These are phyloP conservation scores for Diaporthe capsici DNA, from an alignment of 2,329 filamentous ascomycete species.

Conservation along the genomic window DNA sequence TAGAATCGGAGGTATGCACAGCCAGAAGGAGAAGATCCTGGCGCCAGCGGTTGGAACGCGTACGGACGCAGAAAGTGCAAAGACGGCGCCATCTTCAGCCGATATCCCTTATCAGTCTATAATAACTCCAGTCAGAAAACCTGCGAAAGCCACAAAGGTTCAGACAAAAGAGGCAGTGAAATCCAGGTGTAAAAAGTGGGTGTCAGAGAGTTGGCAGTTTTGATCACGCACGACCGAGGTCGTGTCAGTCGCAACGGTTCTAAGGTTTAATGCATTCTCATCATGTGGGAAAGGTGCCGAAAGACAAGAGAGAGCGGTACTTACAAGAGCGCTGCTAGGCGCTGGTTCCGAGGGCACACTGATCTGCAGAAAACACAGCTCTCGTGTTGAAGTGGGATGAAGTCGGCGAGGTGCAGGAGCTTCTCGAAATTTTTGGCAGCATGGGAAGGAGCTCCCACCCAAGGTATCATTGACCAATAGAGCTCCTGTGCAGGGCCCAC, in stretches of 20 bases:
- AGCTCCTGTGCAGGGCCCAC: not conserved
- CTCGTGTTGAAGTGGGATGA: not conserved
- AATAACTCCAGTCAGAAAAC: constrained; percentile 45
- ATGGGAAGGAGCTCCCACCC: not conserved
- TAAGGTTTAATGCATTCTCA: constrained; percentile 65
- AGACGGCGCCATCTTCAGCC: constrained; percentile 58
- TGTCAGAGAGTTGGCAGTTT: constrained; percentile 65
- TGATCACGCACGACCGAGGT: constrained; percentile 64
- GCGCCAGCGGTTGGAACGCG: constrained; percentile 58
- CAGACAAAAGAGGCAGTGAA: not conserved
- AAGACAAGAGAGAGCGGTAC: constrained; percentile 3
- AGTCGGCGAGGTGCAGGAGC: not conserved
- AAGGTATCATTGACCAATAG: constrained; percentile 34
- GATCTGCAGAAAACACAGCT: constrained; percentile 3
- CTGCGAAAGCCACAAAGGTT: not conserved
- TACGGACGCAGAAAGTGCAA: constrained; percentile 71
- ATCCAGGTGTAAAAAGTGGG: constrained; percentile 18
- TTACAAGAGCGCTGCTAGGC: constrained; percentile 15
- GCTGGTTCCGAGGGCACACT: not conserved
- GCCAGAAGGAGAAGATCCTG: constrained; percentile 48
- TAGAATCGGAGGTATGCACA: constrained; percentile 65
- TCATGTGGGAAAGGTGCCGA: constrained; percentile 52
- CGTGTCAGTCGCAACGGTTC: constrained; percentile 73
- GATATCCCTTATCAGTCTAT: constrained; percentile 25
- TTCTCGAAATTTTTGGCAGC: constrained; percentile 34